Evolutionary conservation across 2,329 filamentous ascomycete genomes (phyloP).

Genomic region (Botrytis galanthina): DNA sequence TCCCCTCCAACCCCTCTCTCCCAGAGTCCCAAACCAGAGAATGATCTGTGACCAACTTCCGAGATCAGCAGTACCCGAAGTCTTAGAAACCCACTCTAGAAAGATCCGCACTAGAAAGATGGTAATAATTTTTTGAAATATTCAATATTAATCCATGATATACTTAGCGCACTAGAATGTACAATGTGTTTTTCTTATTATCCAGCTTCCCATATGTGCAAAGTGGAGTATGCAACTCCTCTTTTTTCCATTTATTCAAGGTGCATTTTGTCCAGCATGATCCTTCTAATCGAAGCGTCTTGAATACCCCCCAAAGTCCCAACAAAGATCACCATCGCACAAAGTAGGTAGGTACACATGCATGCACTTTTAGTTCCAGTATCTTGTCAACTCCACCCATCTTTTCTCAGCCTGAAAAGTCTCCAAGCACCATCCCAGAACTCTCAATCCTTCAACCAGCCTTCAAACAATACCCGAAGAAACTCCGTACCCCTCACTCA

Average conservation of each 20-base stretch:
- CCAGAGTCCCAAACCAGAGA: neutral
- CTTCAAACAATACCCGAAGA: neutral
- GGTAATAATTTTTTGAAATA: neutral
- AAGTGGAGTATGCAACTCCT: neutral
- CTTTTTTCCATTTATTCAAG: neutral
- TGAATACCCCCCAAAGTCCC: neutral
- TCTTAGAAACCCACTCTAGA: neutral
- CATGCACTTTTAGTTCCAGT: neutral
- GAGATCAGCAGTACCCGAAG: neutral
- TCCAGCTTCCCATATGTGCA: neutral
- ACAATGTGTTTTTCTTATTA: neutral
- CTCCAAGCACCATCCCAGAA: slow-evolving; percentile 1
- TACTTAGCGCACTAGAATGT: neutral
- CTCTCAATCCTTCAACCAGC: neutral
- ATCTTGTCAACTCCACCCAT: neutral
- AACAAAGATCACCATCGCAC: neutral
- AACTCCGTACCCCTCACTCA: neutral
- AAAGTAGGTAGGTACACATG: neutral
- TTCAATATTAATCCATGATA: neutral
- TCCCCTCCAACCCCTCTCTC: neutral
- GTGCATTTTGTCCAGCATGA: neutral
- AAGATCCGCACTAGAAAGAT: neutral
- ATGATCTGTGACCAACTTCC: neutral
- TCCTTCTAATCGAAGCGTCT: neutral
- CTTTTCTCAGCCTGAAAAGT: neutral